Evolutionary conservation across 176 grass and related monocot species (phyloP), one percentile per base, ranked within the genome.

Genomic region (Zoysia japonica): DNA sequence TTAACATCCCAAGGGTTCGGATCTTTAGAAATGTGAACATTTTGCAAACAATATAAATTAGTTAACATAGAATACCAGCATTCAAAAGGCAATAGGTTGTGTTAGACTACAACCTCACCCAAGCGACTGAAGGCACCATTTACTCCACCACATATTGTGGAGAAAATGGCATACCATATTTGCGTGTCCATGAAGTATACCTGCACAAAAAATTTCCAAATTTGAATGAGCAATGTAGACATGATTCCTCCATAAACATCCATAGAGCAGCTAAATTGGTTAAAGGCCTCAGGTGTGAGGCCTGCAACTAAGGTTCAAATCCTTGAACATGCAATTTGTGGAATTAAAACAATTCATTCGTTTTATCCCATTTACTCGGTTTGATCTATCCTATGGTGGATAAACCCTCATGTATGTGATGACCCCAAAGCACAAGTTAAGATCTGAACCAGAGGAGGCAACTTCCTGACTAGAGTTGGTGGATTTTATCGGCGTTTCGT

Each of bases 91-190:
- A 70, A 86, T 7, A 87, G 50, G 15, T 63, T 69, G 51, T 37
- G 15, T 68, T 42, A 87, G 85, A 71, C 54, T 51, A 83, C 79
- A 70, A 99, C 96, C 92, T 99, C 96, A 82, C 96, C 96, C 85
- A 99, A 72, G 79, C 71, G 96, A 79, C 96, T 95, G 69, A 99
- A 99, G 60, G 92, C 92, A 67, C 96, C 96, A 77, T 80, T 89
- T 49, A 95, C 86, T 78, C 96, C 96, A 65, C 96, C 96, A 79
- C 82, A 91, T 83, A 99, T 84, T 45, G 96, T 99, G 50, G 92
- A 99, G 85, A 99, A 99, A 91, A 99, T 99, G 63, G 90, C 90
- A 47, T 99, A 99, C 96, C 96, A 99, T 93, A 99, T 99, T 90
- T 95, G 92, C 12, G 96, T 88, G 74, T 99, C 96, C 92, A 99